Conservation (phyloP, 495 filamentous ascomycete genomes). For the Xylaria telfairii region DNA sequence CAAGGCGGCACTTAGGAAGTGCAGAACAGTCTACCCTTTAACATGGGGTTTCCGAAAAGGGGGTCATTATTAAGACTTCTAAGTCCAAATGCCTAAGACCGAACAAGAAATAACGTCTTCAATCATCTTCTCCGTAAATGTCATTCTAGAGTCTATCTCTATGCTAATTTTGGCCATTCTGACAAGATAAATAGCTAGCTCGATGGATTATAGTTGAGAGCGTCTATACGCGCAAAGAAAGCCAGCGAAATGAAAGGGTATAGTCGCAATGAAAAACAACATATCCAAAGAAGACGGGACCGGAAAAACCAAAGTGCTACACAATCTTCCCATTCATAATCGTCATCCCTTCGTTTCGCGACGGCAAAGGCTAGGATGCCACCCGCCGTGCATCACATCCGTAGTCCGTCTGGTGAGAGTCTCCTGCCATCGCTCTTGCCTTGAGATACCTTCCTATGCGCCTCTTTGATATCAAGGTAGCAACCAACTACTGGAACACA, state of each 20-base stretch:
- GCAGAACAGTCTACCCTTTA: too few relatives aligned
- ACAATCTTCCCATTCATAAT: not conserved
- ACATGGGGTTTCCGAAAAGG: too few relatives aligned
- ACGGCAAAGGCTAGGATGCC: not conserved
- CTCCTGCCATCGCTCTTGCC: not conserved
- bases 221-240: slow-evolving; percentile 8
- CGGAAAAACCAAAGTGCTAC: not conserved
- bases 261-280: slow-evolving; percentile 12
- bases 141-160: slow-evolving; percentile 22
- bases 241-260: slow-evolving; percentile 18
- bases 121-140: not conserved
- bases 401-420: not conserved
- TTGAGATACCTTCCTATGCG: not conserved
- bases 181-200: not conserved
- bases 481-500: not conserved
- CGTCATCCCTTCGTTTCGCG: slow-evolving; percentile 8
- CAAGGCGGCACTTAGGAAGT: too few relatives aligned
- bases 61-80: too few relatives aligned
- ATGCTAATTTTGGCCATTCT: not conserved
- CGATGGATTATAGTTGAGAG: not conserved
- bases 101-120: not conserved
- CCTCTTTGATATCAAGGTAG: not conserved
- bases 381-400: not conserved
- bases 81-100: not conserved
- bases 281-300: slow-evolving; percentile 18